Evolutionary conservation across 176 grass and related monocot genomes (phyloP).

Genomic region (Typha latifolia): DNA sequence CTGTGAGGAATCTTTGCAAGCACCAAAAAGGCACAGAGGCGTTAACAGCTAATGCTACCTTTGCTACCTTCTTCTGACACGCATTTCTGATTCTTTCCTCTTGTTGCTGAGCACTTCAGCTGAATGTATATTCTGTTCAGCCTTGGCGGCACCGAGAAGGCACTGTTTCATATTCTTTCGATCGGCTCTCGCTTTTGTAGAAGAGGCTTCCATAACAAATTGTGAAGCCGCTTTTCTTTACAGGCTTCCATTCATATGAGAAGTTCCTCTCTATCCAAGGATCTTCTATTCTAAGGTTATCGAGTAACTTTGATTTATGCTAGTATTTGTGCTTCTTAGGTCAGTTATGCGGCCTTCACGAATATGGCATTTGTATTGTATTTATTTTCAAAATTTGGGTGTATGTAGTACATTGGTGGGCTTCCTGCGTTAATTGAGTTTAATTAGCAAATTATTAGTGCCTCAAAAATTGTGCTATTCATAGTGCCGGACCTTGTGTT

Average conservation of each 20-base stretch:
- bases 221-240: slow-evolving; percentile 63
- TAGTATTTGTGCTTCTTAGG: not conserved
- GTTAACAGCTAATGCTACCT: slow-evolving; percentile 27
- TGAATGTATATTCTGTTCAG: slow-evolving; percentile 51
- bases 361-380: no score
- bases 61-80: not conserved
- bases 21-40: slow-evolving; percentile 46
- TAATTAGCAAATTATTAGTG: no score
- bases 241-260: slow-evolving; percentile 65
- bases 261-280: slow-evolving; percentile 30
- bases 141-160: slow-evolving; percentile 10
- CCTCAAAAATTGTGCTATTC: no score
- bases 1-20: slow-evolving; percentile 16
- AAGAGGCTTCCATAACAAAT: slow-evolving; percentile 48
- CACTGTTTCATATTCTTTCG: slow-evolving; percentile 36
- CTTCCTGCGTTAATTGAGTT: no score
- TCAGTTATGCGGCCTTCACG: no score
- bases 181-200: not conserved
- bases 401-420: no score
- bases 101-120: slow-evolving; percentile 9
- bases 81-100: not conserved
- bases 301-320: not conserved
- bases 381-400: no score
- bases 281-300: slow-evolving; percentile 24
- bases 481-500: no score